phyloP scores from a whole-genome alignment of 1,284 basidiomycete genomes.

The Exobasidium rhododendri region DNA sequence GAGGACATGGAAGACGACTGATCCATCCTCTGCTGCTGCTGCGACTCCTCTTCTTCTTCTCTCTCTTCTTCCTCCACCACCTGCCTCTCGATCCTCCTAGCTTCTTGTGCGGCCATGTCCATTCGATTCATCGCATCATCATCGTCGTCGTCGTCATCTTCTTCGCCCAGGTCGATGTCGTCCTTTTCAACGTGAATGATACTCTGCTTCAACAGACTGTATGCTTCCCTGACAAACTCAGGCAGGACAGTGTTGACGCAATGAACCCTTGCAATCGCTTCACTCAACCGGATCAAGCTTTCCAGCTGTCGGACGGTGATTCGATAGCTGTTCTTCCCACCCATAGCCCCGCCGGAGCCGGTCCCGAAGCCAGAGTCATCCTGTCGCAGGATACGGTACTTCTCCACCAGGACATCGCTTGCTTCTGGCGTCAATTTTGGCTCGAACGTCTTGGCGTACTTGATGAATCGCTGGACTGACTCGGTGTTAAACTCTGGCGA shows the following conservation, averaged over 20 bases:
- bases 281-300: conserved; percentile 93
- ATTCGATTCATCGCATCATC: conserved; percentile 34
- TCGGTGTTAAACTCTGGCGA: conserved; percentile 96
- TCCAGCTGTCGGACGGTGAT: conserved; percentile 95
- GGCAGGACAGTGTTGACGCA: conserved; percentile 76
- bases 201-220: conserved; percentile 85
- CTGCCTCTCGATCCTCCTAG: conserved; percentile 29
- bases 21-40: conserved; percentile 5
- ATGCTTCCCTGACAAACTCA: conserved; percentile 91
- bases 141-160: conserved; percentile 60
- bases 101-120: neutral
- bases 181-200: conserved; percentile 99
- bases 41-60: no score
- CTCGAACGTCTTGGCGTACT: conserved; percentile 92
- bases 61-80: neutral
- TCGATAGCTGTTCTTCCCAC: conserved; percentile 76
- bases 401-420: conserved; percentile 87
- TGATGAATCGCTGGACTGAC: conserved; percentile 90
- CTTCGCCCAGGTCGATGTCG: conserved; percentile 95
- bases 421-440: conserved; percentile 81
- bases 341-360: neutral
- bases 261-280: conserved; percentile 94
- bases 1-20: conserved; percentile 3
- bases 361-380: conserved; percentile 66
- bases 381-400: conserved; percentile 86